Conservation (phyloP, 768 basidiomycete species). For the Kwoniella bestiolae region DNA sequence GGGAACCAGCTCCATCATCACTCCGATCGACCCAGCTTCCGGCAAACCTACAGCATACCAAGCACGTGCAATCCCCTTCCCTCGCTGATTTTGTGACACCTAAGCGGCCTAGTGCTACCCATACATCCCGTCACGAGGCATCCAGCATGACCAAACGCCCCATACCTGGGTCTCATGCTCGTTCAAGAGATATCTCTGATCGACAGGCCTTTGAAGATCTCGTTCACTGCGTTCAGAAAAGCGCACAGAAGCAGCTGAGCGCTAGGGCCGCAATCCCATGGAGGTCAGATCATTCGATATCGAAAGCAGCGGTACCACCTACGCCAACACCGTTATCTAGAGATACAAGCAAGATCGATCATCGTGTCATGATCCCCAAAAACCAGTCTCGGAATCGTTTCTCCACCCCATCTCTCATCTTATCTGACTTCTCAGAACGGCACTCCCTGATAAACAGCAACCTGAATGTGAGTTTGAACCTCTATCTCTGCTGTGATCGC, state of each 20-base stretch:
- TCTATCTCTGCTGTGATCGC: too few relatives aligned
- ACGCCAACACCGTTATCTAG: conserved; percentile 15
- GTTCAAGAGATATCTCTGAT: conserved; percentile 16
- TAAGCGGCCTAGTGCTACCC: neutral
- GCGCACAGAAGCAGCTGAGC: conserved; percentile 19
- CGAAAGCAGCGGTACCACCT: neutral
- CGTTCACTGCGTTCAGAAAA: conserved; percentile 13
- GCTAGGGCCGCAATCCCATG: neutral
- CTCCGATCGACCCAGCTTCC: neutral
- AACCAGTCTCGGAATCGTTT: neutral
- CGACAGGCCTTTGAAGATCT: conserved; percentile 21
- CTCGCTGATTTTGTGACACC: conserved; percentile 18
- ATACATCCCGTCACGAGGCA: neutral
- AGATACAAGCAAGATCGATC: neutral
- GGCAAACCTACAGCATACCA: neutral
- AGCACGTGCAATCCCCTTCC: neutral
- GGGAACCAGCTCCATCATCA: conserved; percentile 15
- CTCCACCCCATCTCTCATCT: neutral
- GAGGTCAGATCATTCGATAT: neutral
- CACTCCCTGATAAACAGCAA: neutral
- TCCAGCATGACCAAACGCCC: conserved; percentile 4
- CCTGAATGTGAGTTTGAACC: neutral
- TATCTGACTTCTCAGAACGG: neutral
- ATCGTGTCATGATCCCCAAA: too few relatives aligned
- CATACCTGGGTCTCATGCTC: conserved; percentile 11